phyloP scores from a whole-genome alignment of 2,329 filamentous ascomycete genomes.

The Fusarium pseudocircinatum region DNA sequence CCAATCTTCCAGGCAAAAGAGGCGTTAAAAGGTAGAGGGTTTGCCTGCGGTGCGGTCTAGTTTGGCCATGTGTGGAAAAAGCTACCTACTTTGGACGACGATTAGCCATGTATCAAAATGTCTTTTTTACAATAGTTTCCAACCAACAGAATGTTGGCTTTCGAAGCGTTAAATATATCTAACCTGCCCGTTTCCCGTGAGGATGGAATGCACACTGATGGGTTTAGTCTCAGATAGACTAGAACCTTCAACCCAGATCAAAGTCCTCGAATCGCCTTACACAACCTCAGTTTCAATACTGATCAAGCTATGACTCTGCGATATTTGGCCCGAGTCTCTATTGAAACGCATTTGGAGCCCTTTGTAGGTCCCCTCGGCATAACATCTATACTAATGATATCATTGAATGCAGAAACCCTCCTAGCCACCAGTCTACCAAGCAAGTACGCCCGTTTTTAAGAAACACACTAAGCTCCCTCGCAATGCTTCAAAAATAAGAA shows the following conservation, averaged over 20 bases:
- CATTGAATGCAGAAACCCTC: constrained; percentile 12
- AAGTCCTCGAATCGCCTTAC: not conserved
- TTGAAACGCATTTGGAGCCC: constrained; percentile 3
- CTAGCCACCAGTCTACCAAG: constrained; percentile 31
- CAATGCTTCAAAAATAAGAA: constrained; percentile 38
- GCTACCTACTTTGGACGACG: constrained; percentile 40
- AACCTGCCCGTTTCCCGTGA: not conserved
- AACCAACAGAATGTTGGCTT: constrained; percentile 37
- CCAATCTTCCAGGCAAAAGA: constrained; percentile 37
- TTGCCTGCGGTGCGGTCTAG: constrained; percentile 41
- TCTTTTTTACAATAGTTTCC: constrained; percentile 36
- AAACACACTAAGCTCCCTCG: constrained; percentile 44
- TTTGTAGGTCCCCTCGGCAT: not conserved
- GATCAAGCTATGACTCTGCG: not conserved
- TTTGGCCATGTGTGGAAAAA: constrained; percentile 41
- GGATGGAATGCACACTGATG: not conserved
- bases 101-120: constrained; percentile 45
- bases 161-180: constrained; percentile 18
- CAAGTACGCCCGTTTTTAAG: constrained; percentile 32
- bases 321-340: not conserved
- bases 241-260: not conserved
- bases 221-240: not conserved
- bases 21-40: constrained; percentile 44
- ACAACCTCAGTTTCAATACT: not conserved
- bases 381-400: constrained; percentile 27